These are phyloP conservation scores for Apium graveolens DNA, from an alignment of 129 eudicot species.

Conservation along the genomic window DNA sequence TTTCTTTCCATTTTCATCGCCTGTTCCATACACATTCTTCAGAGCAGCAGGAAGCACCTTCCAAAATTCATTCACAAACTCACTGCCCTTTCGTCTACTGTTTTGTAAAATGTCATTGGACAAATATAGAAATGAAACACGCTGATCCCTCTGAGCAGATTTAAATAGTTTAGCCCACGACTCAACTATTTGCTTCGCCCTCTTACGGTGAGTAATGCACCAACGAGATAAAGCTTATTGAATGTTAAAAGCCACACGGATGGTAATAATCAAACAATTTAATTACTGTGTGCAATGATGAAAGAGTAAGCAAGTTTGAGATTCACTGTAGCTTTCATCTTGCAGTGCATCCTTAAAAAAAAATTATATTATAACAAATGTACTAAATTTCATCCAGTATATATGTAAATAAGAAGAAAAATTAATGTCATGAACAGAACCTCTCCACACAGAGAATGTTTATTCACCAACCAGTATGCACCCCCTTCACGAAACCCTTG, in stretches of 20 bases:
- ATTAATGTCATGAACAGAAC: neutral
- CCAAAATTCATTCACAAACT: constrained; percentile 95
- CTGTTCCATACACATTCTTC: constrained; percentile 61
- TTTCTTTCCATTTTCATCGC: constrained; percentile 68
- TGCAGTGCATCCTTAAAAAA: neutral
- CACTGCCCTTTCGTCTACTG: constrained; percentile 91
- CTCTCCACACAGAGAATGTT: neutral
- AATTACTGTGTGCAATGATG: neutral
- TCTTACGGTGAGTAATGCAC: constrained; percentile 74
- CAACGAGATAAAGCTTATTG: constrained; percentile 60
- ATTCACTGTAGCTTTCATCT: neutral
- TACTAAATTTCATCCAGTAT: neutral
- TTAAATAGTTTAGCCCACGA: constrained; percentile 83
- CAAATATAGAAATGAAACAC: constrained; percentile 63
- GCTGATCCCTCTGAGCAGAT: constrained; percentile 60
- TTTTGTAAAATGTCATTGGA: constrained; percentile 96
- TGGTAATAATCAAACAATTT: neutral
- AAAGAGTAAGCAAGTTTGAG: neutral
- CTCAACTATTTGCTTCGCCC: constrained; percentile 81
- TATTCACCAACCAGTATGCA: neutral
- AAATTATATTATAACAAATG: neutral
- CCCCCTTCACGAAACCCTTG: neutral
- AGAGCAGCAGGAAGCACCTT: constrained; percentile 81
- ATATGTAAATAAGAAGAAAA: neutral
- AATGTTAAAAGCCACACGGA: constrained; percentile 32